phyloP scores from a whole-genome alignment of 2,329 filamentous ascomycete species.

The Catunica adiposa region DNA sequence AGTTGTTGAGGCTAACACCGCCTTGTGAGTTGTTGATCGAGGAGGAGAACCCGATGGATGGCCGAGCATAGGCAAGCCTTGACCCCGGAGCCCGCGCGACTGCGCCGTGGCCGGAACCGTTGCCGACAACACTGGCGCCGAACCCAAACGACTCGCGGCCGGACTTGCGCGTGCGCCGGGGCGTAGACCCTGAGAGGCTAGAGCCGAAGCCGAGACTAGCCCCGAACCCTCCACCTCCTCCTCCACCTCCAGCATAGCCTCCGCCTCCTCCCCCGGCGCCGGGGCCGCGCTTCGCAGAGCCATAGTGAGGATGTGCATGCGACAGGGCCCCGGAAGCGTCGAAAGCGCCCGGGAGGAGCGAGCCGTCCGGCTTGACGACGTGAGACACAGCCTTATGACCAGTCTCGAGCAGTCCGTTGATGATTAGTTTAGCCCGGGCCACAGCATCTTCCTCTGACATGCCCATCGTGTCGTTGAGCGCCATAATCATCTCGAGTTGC shows the following conservation, averaged over 20 bases:
- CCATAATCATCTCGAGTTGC: slow-evolving; percentile 80
- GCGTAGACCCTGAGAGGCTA: neutral
- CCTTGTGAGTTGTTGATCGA: slow-evolving; percentile 9
- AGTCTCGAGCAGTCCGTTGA: slow-evolving; percentile 60
- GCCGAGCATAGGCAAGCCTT: slow-evolving; percentile 6
- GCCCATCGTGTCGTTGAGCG: slow-evolving; percentile 61
- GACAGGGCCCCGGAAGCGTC: slow-evolving; percentile 13
- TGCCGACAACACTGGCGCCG: neutral
- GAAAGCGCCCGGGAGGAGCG: slow-evolving; percentile 9
- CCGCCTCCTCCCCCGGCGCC: slow-evolving; percentile 11
- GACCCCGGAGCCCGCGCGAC: slow-evolving; percentile 1
- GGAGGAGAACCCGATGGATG: slow-evolving; percentile 9
- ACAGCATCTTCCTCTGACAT: slow-evolving; percentile 78
- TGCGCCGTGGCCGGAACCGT: neutral
- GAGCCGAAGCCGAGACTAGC: slow-evolving; percentile 1
- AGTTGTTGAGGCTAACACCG: neutral
- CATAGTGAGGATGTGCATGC: slow-evolving; percentile 15
- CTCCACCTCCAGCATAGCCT: neutral
- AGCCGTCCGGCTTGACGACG: slow-evolving; percentile 66
- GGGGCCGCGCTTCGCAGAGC: slow-evolving; percentile 14
- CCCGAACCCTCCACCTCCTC: slow-evolving; percentile 1
- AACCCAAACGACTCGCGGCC: slow-evolving; percentile 13
- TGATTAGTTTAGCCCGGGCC: slow-evolving; percentile 57
- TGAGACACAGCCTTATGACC: slow-evolving; percentile 62
- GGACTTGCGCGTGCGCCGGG: slow-evolving; percentile 9